phyloP scores from a whole-genome alignment of 164 flowering plant genomes.

The Chimonanthus praecox region DNA sequence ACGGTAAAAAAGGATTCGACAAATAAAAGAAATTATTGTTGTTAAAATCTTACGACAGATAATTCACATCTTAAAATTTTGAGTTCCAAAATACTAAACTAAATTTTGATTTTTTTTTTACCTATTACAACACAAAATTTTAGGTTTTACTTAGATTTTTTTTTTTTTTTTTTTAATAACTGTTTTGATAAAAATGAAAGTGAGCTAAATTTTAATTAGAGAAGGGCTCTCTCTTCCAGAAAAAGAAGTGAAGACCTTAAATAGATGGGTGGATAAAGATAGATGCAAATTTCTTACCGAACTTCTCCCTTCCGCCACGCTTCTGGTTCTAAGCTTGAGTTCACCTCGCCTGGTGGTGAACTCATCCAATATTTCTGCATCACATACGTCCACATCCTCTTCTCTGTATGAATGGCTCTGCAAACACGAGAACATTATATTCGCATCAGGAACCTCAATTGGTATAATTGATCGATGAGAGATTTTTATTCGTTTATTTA shows the following conservation, averaged over 20 bases:
- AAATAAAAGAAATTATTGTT: no score
- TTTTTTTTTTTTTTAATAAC: neutral
- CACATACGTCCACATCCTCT: slow-evolving; percentile 31
- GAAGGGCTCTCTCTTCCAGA: neutral
- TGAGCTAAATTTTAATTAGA: neutral
- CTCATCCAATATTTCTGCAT: slow-evolving; percentile 73
- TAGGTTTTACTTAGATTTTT: neutral
- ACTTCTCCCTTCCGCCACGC: slow-evolving; percentile 32
- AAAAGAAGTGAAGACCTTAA: neutral
- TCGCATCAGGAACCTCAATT: no score
- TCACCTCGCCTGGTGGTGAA: slow-evolving; percentile 73
- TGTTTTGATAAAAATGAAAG: neutral
- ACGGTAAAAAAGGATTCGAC: no score
- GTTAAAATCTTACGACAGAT: no score
- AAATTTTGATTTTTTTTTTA: no score
- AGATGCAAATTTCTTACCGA: slow-evolving; percentile 13
- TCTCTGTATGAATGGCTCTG: slow-evolving; percentile 31
- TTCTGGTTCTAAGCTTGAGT: slow-evolving; percentile 52
- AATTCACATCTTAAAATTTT: no score
- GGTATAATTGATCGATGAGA: no score
- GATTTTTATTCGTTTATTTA: no score
- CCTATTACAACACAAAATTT: no score
- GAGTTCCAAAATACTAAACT: no score
- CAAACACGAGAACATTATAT: neutral
- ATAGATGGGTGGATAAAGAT: neutral